Evolutionary conservation across 2,329 filamentous ascomycete species (phyloP), one percentile per base, ranked within the genome.

Genomic region (Fusarium ambrosium): DNA sequence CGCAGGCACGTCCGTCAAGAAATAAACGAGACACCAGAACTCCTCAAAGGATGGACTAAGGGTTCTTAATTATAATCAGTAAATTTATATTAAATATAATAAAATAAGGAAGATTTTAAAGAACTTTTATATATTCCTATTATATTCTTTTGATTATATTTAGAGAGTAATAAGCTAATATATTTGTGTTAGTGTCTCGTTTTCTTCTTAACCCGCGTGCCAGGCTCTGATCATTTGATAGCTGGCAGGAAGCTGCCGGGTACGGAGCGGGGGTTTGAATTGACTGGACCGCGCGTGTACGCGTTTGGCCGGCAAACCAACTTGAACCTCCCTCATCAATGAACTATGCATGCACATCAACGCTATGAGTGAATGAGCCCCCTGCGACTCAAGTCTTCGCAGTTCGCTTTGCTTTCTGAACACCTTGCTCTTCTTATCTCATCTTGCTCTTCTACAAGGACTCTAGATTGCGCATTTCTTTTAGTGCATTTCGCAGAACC

Each of bases 281-380:
- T 68, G 68, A 60, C 69, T 64, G 63, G 39, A 66, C 67, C 74
- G 24, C 27, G 74, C 70, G 72, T 76, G 60, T 70, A 72, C 75
- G 74, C 72, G 74, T 66, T 39, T 29, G 27, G 18, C 51, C 27
- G 18, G n/a, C 18, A 55, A 55, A 55, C 51, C 27, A 32, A 55
- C 51, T 14, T 55, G 51, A 55, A 55, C 51, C 51, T 55, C 45
- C 11, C 27, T 55, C 29, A 27, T 32, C 51, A 34, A 55, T 55
- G 27, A 55, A 14, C 18, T 18, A 55, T 55, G 62, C 32, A 48
- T 9, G 61, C 32, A 48, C 6, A 27, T 56, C 62, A 43, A 24
- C 56, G 32, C 32, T 53, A 36, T 61, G 64, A 67, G 43, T 63
- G 70, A 58, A 75, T 45, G 62, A 75, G 53, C 58, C 53, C 56